Evolutionary conservation across 257 asterid species (phyloP).

Genomic region (Solanum arcanum): DNA sequence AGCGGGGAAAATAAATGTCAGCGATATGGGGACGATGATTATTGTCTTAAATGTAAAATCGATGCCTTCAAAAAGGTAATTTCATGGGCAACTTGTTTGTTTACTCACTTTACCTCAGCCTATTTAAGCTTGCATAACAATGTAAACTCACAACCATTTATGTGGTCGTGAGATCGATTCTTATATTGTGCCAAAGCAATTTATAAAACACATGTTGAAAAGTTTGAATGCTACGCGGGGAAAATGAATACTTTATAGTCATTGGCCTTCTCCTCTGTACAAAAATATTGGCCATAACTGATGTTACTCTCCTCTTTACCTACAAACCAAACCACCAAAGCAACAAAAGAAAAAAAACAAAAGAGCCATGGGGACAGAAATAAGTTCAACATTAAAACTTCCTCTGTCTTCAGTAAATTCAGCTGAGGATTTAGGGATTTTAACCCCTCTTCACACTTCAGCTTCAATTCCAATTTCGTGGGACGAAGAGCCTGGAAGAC

Average conservation of each 20-base stretch:
- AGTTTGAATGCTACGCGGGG: neutral
- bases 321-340: neutral
- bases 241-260: neutral
- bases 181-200: neutral
- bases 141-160: neutral
- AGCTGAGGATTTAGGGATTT: neutral
- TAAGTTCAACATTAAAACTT: neutral
- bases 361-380: neutral
- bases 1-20: neutral
- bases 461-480: slow-evolving; percentile 44
- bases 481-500: slow-evolving; percentile 58
- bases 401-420: neutral
- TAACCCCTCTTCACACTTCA: neutral
- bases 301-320: neutral
- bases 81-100: neutral
- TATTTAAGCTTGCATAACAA: neutral
- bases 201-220: neutral
- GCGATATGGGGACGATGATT: neutral
- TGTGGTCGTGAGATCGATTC: neutral
- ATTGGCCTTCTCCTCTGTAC: neutral
- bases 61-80: neutral
- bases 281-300: neutral
- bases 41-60: neutral
- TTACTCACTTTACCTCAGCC: neutral
- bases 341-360: neutral